Evolutionary conservation across 2,329 filamentous ascomycete species (phyloP).

Genomic region (Cladosporium colombiae): DNA sequence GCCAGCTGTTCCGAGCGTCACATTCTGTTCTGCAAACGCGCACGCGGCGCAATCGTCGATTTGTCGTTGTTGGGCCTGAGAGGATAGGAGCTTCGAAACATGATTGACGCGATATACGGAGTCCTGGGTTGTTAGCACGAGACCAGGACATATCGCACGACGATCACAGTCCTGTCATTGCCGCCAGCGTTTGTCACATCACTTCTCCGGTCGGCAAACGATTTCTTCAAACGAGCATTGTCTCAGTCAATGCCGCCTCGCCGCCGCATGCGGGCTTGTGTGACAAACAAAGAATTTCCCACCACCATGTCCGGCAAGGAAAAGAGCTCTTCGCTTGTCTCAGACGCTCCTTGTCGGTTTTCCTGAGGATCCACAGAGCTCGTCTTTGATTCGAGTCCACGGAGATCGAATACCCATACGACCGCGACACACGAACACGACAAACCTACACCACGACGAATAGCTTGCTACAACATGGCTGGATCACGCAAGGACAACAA

Average conservation of each 20-base stretch:
- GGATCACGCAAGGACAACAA: not conserved
- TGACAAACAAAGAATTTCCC: slow-evolving; percentile 2
- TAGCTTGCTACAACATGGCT: not conserved
- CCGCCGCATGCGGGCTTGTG: not conserved
- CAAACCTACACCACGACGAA: not conserved
- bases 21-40: not conserved
- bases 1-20: not conserved
- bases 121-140: not conserved
- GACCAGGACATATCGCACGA: not conserved
- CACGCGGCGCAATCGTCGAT: not conserved
- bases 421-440: not conserved
- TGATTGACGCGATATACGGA: not conserved
- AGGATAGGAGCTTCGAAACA: no score
- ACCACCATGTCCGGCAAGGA: not conserved
- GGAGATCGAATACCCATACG: not conserved
- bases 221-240: not conserved
- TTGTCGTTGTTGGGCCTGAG: not conserved
- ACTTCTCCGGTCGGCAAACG: not conserved
- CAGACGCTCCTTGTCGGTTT: not conserved
- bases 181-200: not conserved
- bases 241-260: not conserved
- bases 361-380: not conserved
- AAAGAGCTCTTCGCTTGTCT: slow-evolving; percentile 4
- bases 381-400: not conserved
- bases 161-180: not conserved